These are phyloP conservation scores for Metarhizium rileyi DNA, from an alignment of 2,329 filamentous ascomycete genomes.

Conservation along the genomic window DNA sequence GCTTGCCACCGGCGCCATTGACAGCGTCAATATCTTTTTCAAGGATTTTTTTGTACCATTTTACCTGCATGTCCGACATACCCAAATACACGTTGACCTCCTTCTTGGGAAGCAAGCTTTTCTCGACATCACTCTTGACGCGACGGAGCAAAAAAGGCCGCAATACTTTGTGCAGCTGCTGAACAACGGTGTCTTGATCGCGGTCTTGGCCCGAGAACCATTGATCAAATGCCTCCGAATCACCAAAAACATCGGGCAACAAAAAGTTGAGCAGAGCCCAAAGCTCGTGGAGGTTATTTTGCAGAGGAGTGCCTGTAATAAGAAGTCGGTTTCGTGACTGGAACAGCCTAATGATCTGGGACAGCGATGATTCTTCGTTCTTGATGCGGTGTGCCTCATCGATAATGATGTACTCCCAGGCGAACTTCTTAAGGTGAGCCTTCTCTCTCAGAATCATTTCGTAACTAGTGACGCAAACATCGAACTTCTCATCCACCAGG, in stretches of 20 bases:
- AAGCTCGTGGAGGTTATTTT: conserved; percentile 96
- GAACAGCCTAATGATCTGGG: conserved; percentile 93
- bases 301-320: conserved; percentile 91
- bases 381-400: conserved; percentile 98
- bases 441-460: conserved; percentile 98
- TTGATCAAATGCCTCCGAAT: conserved; percentile 91
- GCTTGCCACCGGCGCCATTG: conserved; percentile 90
- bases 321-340: conserved; percentile 89
- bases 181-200: conserved; percentile 91
- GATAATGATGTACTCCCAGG: conserved; percentile 99
- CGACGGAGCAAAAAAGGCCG: conserved; percentile 89
- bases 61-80: conserved; percentile 98
- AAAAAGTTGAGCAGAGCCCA: conserved; percentile 97
- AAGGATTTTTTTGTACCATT: conserved; percentile 98
- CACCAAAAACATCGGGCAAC: conserved; percentile 95
- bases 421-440: conserved; percentile 88
- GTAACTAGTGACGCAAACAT: conserved; percentile 97
- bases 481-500: conserved; percentile 89
- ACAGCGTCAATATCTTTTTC: conserved; percentile 99
- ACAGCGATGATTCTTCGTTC: conserved; percentile 94
- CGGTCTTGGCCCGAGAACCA: conserved; percentile 91
- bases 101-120: conserved; percentile 94
- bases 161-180: conserved; percentile 88
- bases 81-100: conserved; percentile 95
- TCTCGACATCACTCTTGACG: conserved; percentile 96